A percentile compares a stretch with the other conserved stretches of the same genome.
These are phyloP conservation scores for Passalora sequoiae DNA, from an alignment of 2,329 filamentous ascomycete species.

Conservation along the genomic window DNA sequence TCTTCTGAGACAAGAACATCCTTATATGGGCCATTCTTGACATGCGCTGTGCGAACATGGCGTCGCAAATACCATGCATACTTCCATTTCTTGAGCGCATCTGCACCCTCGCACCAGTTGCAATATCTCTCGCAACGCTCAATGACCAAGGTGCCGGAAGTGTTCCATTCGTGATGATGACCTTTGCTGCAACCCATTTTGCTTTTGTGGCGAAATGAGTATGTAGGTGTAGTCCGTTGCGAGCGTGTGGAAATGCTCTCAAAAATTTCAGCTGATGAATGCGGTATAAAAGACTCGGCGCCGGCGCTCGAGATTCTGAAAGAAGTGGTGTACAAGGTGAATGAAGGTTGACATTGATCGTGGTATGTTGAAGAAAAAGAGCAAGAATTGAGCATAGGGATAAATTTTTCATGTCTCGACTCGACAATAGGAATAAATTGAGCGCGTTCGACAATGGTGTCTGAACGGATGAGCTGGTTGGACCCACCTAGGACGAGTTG, in stretches of 20 bases:
- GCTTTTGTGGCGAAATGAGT: too few relatives aligned
- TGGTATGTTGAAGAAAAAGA: too few relatives aligned
- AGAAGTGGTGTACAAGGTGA: too few relatives aligned
- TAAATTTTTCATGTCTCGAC: background rate
- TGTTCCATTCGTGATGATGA: slow-evolving; percentile 27
- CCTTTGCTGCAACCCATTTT: slow-evolving; percentile 28
- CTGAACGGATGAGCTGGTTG: too few relatives aligned
- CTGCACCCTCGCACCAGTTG: slow-evolving; percentile 23
- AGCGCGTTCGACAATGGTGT: too few relatives aligned
- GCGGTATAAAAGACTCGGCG: too few relatives aligned
- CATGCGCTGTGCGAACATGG: slow-evolving; percentile 26
- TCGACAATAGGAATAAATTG: background rate
- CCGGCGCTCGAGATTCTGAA: too few relatives aligned
- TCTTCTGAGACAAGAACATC: slow-evolving; percentile 16
- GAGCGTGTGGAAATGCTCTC: too few relatives aligned
- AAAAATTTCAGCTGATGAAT: too few relatives aligned
- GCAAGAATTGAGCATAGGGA: too few relatives aligned
- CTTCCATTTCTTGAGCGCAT: slow-evolving; percentile 21
- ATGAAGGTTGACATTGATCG: too few relatives aligned
- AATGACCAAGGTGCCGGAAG: slow-evolving; percentile 23
- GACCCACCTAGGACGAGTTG: background rate
- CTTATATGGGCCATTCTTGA: slow-evolving; percentile 13
- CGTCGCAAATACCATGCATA: slow-evolving; percentile 30
- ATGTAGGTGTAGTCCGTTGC: too few relatives aligned
- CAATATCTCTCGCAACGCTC: slow-evolving; percentile 27